Evolutionary conservation across 306 rosid species (phyloP), one percentile per base, ranked within the genome.

Genomic region (Corylus heterophylla): DNA sequence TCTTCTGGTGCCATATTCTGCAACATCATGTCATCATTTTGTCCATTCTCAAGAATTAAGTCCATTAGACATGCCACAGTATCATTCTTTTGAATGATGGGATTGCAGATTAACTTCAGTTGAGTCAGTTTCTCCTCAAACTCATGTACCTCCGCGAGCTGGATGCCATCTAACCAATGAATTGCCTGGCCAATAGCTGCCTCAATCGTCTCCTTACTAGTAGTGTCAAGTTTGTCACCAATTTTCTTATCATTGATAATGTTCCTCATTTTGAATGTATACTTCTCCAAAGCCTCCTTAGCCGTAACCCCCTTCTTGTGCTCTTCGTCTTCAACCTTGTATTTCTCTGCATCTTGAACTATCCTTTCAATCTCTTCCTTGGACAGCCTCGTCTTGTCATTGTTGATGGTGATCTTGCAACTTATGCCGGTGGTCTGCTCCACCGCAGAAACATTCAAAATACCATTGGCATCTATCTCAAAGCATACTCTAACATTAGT

Each of bases 241-340:
- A 87, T 83, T 82, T 83, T 84, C 63, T 88, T 89, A 8, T 88
- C 91, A 51, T 89, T 88, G 5, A 88, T 51, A 0, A 90, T 85
- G 86, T 84, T 87, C 76, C 91, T 87, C 91, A 89, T 88, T 77
- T 87, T 84, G 76, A 86, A 89, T 0, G 89, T 83, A 4, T 84
- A 87, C 69, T 88, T 84, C 50, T 92, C 97, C 79, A 89, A 58
- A 0, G 89, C 86, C 4, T 87, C 87, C 81, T 85, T 89, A 0
- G 89, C 79, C 2, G 86, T 89, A 0, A 88, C 90, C 86, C 83
- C 89, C 85, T 86, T 89, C 81, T 83, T 91, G 84, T 83, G 89
- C 45, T 88, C 92, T 31, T 91, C 97, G 0, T 91, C 97, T 61
- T 91, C 92, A 0, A 85, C 86, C 85, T 88, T 89, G 88, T 92